Conservation (phyloP, 352 stramenopile species). For the Halophytophthora batemanensis region DNA sequence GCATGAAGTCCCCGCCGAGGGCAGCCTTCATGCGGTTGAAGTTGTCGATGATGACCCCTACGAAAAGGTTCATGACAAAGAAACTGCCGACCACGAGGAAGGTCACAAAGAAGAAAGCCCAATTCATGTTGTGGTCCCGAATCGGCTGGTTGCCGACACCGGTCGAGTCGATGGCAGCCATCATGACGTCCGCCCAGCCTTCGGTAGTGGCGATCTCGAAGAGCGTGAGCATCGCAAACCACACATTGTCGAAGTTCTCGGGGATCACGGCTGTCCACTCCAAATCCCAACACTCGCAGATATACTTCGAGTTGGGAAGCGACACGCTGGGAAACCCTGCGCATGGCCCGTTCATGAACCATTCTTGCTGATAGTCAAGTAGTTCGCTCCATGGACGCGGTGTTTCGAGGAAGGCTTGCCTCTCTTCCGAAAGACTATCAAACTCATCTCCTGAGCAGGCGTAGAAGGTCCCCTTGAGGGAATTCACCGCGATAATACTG, state of each 20-base stretch:
- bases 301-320: slow-evolving; percentile 58
- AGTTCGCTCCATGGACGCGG: slow-evolving; percentile 38
- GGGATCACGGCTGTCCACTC: slow-evolving; percentile 46
- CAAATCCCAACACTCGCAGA: slow-evolving; percentile 64
- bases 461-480: slow-evolving; percentile 91
- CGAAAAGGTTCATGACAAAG: slow-evolving; percentile 94
- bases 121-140: slow-evolving; percentile 73
- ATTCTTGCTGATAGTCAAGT: slow-evolving; percentile 30
- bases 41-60: slow-evolving; percentile 94
- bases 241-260: slow-evolving; percentile 88
- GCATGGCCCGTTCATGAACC: slow-evolving; percentile 55
- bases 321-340: slow-evolving; percentile 22
- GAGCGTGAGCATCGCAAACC: slow-evolving; percentile 72
- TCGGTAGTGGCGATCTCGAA: slow-evolving; percentile 94
- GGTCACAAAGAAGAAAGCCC: slow-evolving; percentile 85
- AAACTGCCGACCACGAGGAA: slow-evolving; percentile 93
- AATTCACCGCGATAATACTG: slow-evolving; percentile 93
- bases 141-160: slow-evolving; percentile 92
- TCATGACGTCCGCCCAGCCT: slow-evolving; percentile 92
- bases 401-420: slow-evolving; percentile 44
- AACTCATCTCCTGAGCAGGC: slow-evolving; percentile 72
- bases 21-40: slow-evolving; percentile 90
- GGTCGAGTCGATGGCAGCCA: slow-evolving; percentile 82
- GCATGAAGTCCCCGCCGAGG: slow-evolving; percentile 67
- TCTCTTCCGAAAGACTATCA: slow-evolving; percentile 27